Conservation (phyloP, 345 rosid genomes). For the Adansonia digitata region DNA sequence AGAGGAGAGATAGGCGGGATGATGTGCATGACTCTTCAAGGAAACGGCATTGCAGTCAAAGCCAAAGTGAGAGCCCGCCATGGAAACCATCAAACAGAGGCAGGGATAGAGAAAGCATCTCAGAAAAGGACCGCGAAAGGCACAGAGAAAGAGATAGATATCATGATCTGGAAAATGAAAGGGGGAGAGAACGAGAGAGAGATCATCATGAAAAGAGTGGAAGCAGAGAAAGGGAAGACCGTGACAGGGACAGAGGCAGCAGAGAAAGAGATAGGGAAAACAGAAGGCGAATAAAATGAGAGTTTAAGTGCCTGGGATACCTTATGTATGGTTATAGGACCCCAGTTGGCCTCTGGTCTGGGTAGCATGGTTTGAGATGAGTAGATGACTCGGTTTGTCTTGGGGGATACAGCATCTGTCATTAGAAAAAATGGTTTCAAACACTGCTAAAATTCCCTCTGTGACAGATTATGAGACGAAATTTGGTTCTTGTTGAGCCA, state of each 20-base stretch:
- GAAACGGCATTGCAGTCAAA: conserved; percentile 69
- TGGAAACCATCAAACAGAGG: conserved; percentile 51
- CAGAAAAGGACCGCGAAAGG: conserved; percentile 39
- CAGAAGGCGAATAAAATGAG: conserved; percentile 53
- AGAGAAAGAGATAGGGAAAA: conserved; percentile 56
- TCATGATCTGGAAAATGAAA: not conserved
- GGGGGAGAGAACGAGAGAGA: conserved; percentile 13
- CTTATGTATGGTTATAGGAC: too few relatives aligned
- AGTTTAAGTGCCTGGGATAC: not conserved
- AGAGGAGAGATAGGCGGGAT: conserved; percentile 61
- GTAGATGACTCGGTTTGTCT: not conserved
- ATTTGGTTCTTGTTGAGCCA: not conserved
- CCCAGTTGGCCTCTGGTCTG: too few relatives aligned
- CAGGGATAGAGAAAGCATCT: conserved; percentile 34
- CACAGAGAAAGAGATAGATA: conserved; percentile 35
- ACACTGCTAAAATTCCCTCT: not conserved
- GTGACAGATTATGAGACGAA: not conserved
- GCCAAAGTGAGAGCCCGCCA: conserved; percentile 70
- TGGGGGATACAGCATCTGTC: not conserved
- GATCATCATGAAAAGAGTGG: conserved; percentile 71
- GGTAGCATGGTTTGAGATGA: not conserved
- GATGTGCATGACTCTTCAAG: conserved; percentile 60
- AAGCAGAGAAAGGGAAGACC: conserved; percentile 68
- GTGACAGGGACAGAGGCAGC: conserved; percentile 52
- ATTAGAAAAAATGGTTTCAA: not conserved